phyloP scores from a whole-genome alignment of 257 asterid species.

The Penstemon eatonii region DNA sequence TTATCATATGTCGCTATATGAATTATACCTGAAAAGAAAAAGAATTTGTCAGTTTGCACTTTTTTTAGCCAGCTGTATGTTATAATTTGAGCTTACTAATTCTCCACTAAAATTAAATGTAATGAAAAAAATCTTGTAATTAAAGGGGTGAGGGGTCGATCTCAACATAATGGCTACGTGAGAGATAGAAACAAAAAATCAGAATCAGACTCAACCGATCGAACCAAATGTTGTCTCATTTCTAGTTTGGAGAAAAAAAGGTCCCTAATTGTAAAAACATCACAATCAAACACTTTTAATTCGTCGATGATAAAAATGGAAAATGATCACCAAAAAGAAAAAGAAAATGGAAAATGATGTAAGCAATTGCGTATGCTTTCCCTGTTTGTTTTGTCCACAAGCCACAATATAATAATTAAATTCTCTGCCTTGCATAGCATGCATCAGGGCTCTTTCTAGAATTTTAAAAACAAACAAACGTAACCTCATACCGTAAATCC shows the following conservation, averaged over 20 bases:
- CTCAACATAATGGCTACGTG: background rate
- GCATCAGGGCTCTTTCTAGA: background rate
- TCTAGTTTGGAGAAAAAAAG: background rate
- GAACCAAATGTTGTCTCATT: no score
- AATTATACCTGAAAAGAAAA: constrained; percentile 16
- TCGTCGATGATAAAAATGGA: constrained; percentile 30
- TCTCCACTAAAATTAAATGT: constrained; percentile 21
- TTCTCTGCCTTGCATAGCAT: no score
- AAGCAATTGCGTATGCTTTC: constrained; percentile 27
- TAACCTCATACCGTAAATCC: background rate
- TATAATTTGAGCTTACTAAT: constrained; percentile 5
- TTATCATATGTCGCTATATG: no score
- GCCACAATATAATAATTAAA: no score
- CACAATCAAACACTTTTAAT: constrained; percentile 23
- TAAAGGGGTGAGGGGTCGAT: background rate
- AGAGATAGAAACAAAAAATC: constrained; percentile 19
- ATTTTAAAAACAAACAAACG: constrained; percentile 26
- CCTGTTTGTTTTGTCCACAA: constrained; percentile 6
- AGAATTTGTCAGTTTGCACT: constrained; percentile 20
- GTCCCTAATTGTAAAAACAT: background rate
- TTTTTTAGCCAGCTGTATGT: constrained; percentile 19
- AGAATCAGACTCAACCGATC: constrained; percentile 27
- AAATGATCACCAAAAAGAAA: constrained; percentile 9
- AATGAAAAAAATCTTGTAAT: background rate
- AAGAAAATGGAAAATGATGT: constrained; percentile 33